These are phyloP conservation scores for Hyparrhenia diplandra DNA, from an alignment of 176 grass and related monocot genomes.

Conservation along the genomic window DNA sequence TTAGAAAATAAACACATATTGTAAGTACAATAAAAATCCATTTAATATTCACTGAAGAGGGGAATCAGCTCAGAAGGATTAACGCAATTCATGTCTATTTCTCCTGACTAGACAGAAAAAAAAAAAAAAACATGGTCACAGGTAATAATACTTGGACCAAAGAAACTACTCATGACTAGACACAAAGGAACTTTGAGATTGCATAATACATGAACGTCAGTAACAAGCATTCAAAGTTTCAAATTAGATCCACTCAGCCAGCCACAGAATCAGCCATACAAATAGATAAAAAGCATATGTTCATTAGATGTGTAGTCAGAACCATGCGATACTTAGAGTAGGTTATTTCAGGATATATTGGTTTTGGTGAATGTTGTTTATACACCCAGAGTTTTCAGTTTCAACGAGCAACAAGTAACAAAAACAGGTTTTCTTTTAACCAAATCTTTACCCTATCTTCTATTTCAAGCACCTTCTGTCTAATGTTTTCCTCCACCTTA, in stretches of 20 bases:
- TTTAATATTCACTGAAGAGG: no score
- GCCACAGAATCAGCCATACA: background rate
- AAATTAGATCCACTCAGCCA: no score
- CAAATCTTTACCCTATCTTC: background rate
- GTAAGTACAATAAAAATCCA: no score
- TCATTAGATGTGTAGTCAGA: no score
- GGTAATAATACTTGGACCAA: background rate
- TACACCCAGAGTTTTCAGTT: background rate
- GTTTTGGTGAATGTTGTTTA: background rate
- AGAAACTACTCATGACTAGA: background rate
- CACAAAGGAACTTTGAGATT: background rate
- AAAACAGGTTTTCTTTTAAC: no score
- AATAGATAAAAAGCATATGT: no score
- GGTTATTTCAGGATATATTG: background rate
- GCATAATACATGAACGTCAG: constrained; percentile 2
- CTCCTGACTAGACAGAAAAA: background rate
- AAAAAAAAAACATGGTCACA: constrained; percentile 5
- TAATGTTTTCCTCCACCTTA: background rate
- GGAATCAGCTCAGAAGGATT: background rate
- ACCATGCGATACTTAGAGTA: no score
- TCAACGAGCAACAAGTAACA: no score
- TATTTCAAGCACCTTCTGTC: background rate
- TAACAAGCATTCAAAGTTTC: background rate
- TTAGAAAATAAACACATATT: no score
- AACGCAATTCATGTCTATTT: background rate